Conservation (phyloP, 2,329 filamentous ascomycete species). For the Lachnellula subtilissima region DNA sequence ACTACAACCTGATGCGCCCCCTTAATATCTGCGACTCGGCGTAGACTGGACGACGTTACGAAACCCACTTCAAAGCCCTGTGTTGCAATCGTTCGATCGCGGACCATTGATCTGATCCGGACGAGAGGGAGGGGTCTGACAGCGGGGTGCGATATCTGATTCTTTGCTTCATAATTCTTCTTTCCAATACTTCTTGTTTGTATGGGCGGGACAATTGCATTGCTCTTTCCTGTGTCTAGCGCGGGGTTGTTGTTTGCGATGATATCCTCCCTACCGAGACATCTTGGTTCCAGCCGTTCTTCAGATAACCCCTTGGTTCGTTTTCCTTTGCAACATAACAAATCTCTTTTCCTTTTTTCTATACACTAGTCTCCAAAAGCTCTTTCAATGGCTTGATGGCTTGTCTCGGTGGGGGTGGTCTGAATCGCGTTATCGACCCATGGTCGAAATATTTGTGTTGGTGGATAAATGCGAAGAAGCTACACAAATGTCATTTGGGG, state of each 20-base stretch:
- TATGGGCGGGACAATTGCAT: slow-evolving; percentile 34
- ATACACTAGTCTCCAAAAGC: slow-evolving; percentile 18
- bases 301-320: slow-evolving; percentile 14
- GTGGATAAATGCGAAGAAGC: slow-evolving; percentile 15
- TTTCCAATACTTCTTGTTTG: slow-evolving; percentile 31
- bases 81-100: slow-evolving; percentile 30
- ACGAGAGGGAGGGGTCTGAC: slow-evolving; percentile 16
- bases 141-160: slow-evolving; percentile 29
- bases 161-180: slow-evolving; percentile 43
- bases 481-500: slow-evolving; percentile 7
- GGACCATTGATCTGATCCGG: slow-evolving; percentile 21
- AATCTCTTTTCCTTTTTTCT: slow-evolving; percentile 17
- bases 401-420: slow-evolving; percentile 24
- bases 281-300: slow-evolving; percentile 25
- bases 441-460: slow-evolving; percentile 20
- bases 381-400: slow-evolving; percentile 24
- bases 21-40: slow-evolving; percentile 39
- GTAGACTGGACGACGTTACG: slow-evolving; percentile 46
- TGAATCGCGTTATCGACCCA: slow-evolving; percentile 10
- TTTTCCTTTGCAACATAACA: slow-evolving; percentile 16
- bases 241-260: slow-evolving; percentile 30
- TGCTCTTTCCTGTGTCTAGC: slow-evolving; percentile 30
- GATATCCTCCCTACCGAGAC: slow-evolving; percentile 31
- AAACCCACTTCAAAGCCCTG: slow-evolving; percentile 36
- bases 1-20: slow-evolving; percentile 34